Base-by-base conservation (phyloP, 371 early-diverging fungal genomes). In the Apophysomyces trapeziformis region DNA sequence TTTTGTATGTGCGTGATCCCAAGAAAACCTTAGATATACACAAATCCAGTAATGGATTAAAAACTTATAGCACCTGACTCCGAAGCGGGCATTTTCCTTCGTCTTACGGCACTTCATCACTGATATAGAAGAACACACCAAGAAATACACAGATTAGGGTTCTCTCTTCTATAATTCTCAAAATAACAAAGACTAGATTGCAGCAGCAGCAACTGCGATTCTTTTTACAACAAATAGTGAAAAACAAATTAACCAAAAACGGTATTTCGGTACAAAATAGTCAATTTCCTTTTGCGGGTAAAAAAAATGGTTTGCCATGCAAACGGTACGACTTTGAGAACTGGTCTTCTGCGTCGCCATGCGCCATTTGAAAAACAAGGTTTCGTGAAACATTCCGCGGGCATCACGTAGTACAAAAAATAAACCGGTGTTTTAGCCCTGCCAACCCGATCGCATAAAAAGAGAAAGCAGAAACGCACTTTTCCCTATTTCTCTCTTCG, bases 1-100 rank as follows among this genome's bases (percentile, higher is more conserved):
- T 50, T 50, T 50, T 50, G 54, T 50, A 50, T 50, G 54, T 50
- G 21, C 54, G 21, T 50, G 54, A 50, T 35, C 46, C 46, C 21
- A 50, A 21, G 21, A 21, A 21, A 50, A 50, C n/a, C 54, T 21
- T 50, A 18, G 21, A 50, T 50, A 21, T 16, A 50, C 7, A 50
- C 54, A 50, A 50, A 50, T 50, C 16, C 21, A 26, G 54, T 18
- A 50, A 21, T 7, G 21, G 16, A 21, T 21, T 50, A 50, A 50
- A 50, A 7, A 41, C 9, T 6, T 50, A n/a, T 50, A 21, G 21
- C 54, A 21, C 54, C 54, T 50, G 54, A 50, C 54, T 21, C 54
- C 32, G 32, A 26, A 45, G 9, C 13, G 46, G 16, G 16, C 16
- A 45, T 45, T 18, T 45, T 26, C 32, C 32, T 26, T 26, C 3